Evolutionary conservation across 257 asterid genomes (phyloP).

Genomic region (Penstemon newberryi): DNA sequence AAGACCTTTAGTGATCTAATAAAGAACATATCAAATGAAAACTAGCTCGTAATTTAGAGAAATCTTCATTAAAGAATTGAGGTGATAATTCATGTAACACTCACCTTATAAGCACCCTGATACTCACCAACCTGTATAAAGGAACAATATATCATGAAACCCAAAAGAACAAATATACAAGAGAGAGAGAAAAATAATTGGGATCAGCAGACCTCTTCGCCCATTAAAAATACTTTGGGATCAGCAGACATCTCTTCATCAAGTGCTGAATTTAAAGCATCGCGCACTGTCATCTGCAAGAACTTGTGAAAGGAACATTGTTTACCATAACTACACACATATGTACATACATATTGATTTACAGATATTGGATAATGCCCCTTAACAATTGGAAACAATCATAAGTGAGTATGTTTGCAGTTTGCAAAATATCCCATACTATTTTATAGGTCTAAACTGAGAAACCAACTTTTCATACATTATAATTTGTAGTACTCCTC

Average conservation of each 20-base stretch:
- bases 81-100: conserved; percentile 23
- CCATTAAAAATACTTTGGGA: conserved; percentile 83
- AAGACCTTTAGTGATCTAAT: conserved; percentile 86
- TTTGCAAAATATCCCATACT: neutral
- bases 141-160: conserved; percentile 16
- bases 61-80: conserved; percentile 10
- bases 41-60: conserved; percentile 2
- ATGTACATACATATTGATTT: no score
- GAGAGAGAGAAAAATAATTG: conserved; percentile 8
- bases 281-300: conserved; percentile 87
- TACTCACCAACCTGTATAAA: conserved; percentile 88
- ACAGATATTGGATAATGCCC: no score
- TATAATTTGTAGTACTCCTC: no score
- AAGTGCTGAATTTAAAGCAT: conserved; percentile 88
- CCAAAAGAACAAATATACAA: conserved; percentile 1
- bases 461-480: neutral
- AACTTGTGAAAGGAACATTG: conserved; percentile 4
- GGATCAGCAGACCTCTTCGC: conserved; percentile 73
- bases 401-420: no score
- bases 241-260: conserved; percentile 99
- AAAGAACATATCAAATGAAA: conserved; percentile 18
- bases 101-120: conserved; percentile 97
- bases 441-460: neutral
- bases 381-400: no score
- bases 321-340: conserved; percentile 18